These are phyloP conservation scores for Aspergillus bombycis DNA, from an alignment of 2,329 filamentous ascomycete species.

Conservation along the genomic window DNA sequence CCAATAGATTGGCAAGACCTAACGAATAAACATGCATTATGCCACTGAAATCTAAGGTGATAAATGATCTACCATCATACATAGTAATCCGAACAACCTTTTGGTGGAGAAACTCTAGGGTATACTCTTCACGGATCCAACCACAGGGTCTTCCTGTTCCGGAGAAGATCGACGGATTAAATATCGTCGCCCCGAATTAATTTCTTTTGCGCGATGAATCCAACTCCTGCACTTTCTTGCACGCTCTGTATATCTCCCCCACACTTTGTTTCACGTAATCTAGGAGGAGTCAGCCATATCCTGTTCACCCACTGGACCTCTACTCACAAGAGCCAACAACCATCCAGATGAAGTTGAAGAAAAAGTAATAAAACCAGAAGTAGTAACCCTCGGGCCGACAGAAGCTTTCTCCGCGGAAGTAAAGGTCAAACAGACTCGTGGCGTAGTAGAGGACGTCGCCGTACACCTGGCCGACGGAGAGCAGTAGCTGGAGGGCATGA, in stretches of 20 bases:
- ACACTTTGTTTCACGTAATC: neutral
- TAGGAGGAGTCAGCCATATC: neutral
- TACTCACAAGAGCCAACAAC: constrained; percentile 49
- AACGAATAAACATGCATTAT: neutral
- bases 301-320: neutral
- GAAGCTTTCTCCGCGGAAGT: constrained; percentile 50
- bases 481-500: constrained; percentile 55
- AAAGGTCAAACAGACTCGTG: constrained; percentile 57
- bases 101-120: neutral
- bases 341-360: constrained; percentile 62
- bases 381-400: constrained; percentile 58
- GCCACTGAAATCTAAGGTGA: neutral
- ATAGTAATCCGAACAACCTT: too few relatives aligned
- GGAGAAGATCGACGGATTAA: neutral
- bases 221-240: neutral
- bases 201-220: neutral
- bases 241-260: neutral
- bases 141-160: neutral
- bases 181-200: neutral
- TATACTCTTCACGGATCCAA: neutral
- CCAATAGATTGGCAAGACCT: neutral
- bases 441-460: constrained; percentile 61
- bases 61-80: neutral
- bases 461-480: constrained; percentile 60
- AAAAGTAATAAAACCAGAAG: constrained; percentile 61